These are phyloP conservation scores for Silene noctiflora DNA, from an alignment of 179 eudicot genomes.

Conservation along the genomic window DNA sequence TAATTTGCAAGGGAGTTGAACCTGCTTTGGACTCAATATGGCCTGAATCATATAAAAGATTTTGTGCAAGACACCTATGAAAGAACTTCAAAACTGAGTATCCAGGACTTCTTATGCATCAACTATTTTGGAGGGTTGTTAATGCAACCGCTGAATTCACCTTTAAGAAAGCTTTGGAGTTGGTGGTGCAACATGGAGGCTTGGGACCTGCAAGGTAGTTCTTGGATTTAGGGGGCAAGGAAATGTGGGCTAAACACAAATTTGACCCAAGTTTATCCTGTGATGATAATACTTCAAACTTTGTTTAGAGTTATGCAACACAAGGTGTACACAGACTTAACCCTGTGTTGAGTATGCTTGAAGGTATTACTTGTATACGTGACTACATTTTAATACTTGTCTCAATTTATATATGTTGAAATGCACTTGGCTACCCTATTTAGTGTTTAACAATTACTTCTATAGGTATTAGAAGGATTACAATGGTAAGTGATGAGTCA, in stretches of 20 bases:
- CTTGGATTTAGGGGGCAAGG: neutral
- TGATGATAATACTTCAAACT: conserved; percentile 8
- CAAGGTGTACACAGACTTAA: neutral
- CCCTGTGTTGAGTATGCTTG: neutral
- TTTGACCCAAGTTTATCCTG: neutral
- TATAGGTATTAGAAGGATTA: neutral
- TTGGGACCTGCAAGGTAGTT: neutral
- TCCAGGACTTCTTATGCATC: neutral
- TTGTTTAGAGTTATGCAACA: neutral
- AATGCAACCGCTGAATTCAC: neutral
- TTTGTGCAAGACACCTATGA: too few relatives aligned
- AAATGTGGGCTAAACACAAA: neutral
- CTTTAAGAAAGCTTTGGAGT: neutral
- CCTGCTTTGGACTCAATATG: too few relatives aligned
- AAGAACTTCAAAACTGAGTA: too few relatives aligned
- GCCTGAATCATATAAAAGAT: too few relatives aligned
- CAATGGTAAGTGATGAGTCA: too few relatives aligned
- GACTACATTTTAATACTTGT: neutral
- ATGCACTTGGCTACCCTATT: neutral
- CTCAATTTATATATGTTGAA: neutral
- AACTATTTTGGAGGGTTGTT: neutral
- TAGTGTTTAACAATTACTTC: neutral
- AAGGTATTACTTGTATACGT: conserved; percentile 4
- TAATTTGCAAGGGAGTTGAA: too few relatives aligned
- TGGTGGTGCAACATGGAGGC: neutral